Evolutionary conservation across 2,329 filamentous ascomycete genomes (phyloP), one percentile per base, ranked within the genome.

Genomic region (Fusarium compactum): DNA sequence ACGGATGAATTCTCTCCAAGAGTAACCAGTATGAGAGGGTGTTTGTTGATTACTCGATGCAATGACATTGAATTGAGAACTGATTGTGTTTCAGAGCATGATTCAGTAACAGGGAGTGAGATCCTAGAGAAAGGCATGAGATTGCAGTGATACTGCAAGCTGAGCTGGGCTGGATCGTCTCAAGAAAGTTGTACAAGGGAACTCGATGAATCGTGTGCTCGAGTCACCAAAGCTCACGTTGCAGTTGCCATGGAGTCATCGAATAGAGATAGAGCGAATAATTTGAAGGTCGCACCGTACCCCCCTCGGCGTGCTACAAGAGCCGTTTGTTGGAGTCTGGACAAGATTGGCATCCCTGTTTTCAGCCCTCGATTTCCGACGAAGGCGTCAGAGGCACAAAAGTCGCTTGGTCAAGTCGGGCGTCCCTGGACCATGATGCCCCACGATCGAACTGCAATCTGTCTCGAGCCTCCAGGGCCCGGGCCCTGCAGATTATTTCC

Each of bases 381-480:
- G 50, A 74, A 70, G 67, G 71, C 72, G 70, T 72, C 73, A 70
- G 59, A 75, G 59, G 52, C 59, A 67, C 50, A 60, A 55, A 54
- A 65, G 60, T 59, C 54, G 63, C 61, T 62, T 63, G 68, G 57
- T 41, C 64, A 62, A 69, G 61, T 48, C 51, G 43, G 65, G 62
- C 60, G 73, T 70, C 73, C 71, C 70, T 74, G 72, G 62, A 45
- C 44, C 46, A 45, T 48, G 61, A 59, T 61, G 73, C 73, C 68
- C 71, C 73, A 76, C 72, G 73, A 75, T 75, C 73, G 73, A 68
- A 75, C 73, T 74, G 73, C 65, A 75, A 75, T 74, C 73, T 75
- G 67, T 66, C 72, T 75, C 48, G 55, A 64, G 67, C 62, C 58
- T 62, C 50, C 44, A 59, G 45, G 27, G 27, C 53, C 52, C 53